These are phyloP conservation scores for Clonostachys rhizophaga DNA, from an alignment of 2,329 filamentous ascomycete species.

Conservation along the genomic window DNA sequence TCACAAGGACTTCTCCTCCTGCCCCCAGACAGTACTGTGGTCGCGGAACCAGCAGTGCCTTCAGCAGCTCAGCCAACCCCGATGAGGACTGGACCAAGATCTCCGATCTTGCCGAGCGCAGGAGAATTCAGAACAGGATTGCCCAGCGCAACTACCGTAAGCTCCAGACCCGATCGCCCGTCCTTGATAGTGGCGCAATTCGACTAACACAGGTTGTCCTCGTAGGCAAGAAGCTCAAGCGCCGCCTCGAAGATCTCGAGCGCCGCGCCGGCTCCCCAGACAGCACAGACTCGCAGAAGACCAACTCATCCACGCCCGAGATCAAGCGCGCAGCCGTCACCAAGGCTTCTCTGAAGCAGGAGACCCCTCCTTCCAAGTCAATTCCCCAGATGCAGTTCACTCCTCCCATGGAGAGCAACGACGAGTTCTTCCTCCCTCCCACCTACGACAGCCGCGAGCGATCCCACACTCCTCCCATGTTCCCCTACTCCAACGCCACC, in stretches of 20 bases:
- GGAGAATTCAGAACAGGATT: slow-evolving; percentile 95
- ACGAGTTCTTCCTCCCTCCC: slow-evolving; percentile 62
- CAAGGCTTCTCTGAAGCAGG: slow-evolving; percentile 27
- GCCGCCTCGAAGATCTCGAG: slow-evolving; percentile 80
- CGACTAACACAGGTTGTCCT: background rate
- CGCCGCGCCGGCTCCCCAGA: slow-evolving; percentile 60
- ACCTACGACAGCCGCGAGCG: slow-evolving; percentile 61
- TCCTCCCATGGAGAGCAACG: slow-evolving; percentile 54
- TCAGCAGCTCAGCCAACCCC: slow-evolving; percentile 88
- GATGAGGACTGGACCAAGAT: slow-evolving; percentile 99
- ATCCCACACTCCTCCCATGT: slow-evolving; percentile 68
- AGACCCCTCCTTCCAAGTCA: slow-evolving; percentile 15
- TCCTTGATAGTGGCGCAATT: background rate
- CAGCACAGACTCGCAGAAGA: slow-evolving; percentile 37
- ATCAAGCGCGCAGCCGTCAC: slow-evolving; percentile 31
- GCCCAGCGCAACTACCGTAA: slow-evolving; percentile 95
- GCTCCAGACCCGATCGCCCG: slow-evolving; percentile 14
- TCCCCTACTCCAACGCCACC: slow-evolving; percentile 62
- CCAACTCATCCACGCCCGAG: slow-evolving; percentile 16
- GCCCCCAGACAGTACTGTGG: slow-evolving; percentile 61
- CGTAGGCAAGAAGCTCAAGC: slow-evolving; percentile 87
- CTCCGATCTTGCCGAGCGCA: slow-evolving; percentile 88
- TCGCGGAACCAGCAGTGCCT: slow-evolving; percentile 86
- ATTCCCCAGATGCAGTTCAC: slow-evolving; percentile 48
- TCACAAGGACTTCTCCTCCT: slow-evolving; percentile 19